Evolutionary conservation across 1,284 basidiomycete species (phyloP), one percentile per base, ranked within the genome.

Genomic region (Leucoagaricus sp.): DNA sequence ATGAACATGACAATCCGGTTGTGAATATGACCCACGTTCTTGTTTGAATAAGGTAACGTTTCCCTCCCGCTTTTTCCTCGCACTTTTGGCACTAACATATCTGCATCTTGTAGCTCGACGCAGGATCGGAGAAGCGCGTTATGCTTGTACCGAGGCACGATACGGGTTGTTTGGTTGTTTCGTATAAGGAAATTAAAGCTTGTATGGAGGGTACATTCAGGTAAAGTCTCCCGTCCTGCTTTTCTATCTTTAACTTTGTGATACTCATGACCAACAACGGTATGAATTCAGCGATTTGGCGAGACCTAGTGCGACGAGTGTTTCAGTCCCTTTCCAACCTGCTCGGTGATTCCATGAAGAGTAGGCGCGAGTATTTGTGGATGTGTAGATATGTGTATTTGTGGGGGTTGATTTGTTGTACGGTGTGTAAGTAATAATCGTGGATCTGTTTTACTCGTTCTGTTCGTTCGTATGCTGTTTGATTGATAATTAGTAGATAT

Each of bases 141-240:
- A 96, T 98, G 94, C 82, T 99, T 38, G 87, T 97, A 21, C 89
- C 94, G 17, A 81, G 96, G 64, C 93, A 98, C 74, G 93, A 97
- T 69, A 95, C 97, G 75, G 96, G 90, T 68, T 98, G 96, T 72
- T 79, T 99, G 21, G 94, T 99, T 15, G 96, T 98, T 41, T 93
- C 87, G 68, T 99, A 97, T 73, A 89, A 91, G 65, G 96, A 99
- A 61, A 82, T 97, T 72, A 95, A 92, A 75, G 73, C 83, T 8
- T 95, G 91, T 69, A 82, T 96, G 53, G 89, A 95, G 58, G 82
- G 85, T 10, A 90, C 93, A 1, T 96, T 94, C 58, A 71, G 72
- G 84, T 85, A n/a, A 49, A 25, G 79, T n/a, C n/a, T 33, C 1
- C 21, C 23, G 19, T 38, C 19, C n/a, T n/a, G n/a, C 3, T 2